Conservation (phyloP, 2,329 filamentous ascomycete genomes). For the Lithohypha guttulata region DNA sequence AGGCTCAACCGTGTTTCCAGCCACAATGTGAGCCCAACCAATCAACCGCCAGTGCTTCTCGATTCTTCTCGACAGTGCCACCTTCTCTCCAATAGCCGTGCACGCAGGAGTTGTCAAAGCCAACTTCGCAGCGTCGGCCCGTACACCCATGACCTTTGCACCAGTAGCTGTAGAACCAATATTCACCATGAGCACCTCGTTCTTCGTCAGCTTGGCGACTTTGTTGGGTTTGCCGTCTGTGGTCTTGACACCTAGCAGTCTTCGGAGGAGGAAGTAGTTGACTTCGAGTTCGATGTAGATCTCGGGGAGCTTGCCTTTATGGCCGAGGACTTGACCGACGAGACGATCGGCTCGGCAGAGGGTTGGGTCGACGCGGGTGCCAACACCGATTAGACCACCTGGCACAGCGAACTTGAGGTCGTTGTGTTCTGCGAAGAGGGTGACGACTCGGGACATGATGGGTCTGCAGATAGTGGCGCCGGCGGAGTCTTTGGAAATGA, state of each 20-base stretch:
- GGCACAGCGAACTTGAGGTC: slow-evolving; percentile 97
- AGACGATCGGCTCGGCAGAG: slow-evolving; percentile 98
- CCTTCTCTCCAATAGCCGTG: slow-evolving; percentile 96
- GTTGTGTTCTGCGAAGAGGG: slow-evolving; percentile 95
- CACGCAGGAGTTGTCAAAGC: slow-evolving; percentile 87
- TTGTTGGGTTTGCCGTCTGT: slow-evolving; percentile 98
- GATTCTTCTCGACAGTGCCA: slow-evolving; percentile 88
- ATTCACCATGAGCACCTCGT: slow-evolving; percentile 99
- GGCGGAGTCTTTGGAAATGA: slow-evolving; percentile 87
- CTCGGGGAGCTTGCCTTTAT: slow-evolving; percentile 83
- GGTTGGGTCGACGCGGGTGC: slow-evolving; percentile 92
- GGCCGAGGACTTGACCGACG: slow-evolving; percentile 92
- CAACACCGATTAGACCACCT: slow-evolving; percentile 94
- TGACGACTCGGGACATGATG: slow-evolving; percentile 90
- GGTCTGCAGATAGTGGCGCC: slow-evolving; percentile 93
- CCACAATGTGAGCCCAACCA: slow-evolving; percentile 73
- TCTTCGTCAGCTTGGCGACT: slow-evolving; percentile 95
- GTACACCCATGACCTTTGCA: slow-evolving; percentile 93
- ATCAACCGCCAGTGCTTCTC: slow-evolving; percentile 99
- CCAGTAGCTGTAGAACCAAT: slow-evolving; percentile 96
- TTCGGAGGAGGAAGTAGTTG: slow-evolving; percentile 95
- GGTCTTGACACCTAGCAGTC: slow-evolving; percentile 91
- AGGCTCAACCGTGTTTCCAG: slow-evolving; percentile 39
- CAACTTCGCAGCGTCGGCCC: slow-evolving; percentile 93
- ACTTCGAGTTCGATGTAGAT: slow-evolving; percentile 98